Percentiles rank a stretch among this genome's conserved stretches.
Evolutionary conservation across 805 yeast genomes (phyloP).

Genomic region (Diddensiella santjacobensis): DNA sequence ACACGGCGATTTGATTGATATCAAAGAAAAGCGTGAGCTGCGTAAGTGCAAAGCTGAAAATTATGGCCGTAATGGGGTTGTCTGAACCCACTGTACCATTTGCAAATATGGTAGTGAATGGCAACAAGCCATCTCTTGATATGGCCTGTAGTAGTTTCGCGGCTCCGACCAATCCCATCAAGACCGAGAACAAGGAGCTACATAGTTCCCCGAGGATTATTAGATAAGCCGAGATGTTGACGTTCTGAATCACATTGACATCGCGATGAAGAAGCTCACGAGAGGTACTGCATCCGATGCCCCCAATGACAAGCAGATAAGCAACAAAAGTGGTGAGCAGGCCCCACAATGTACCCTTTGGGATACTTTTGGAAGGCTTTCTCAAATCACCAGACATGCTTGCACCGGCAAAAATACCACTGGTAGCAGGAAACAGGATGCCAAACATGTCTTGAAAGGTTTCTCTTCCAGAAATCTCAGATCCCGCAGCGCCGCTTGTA

Average conservation of each 20-base stretch:
- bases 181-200: constrained; percentile 85
- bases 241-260: constrained; percentile 80
- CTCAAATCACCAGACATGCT: constrained; percentile 94
- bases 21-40: constrained; percentile 86
- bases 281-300: constrained; percentile 78
- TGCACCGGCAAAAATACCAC: constrained; percentile 98
- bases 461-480: constrained; percentile 57
- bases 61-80: constrained; percentile 57
- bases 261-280: constrained; percentile 72
- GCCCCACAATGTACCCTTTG: constrained; percentile 90
- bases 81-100: constrained; percentile 46
- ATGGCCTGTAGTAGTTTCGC: constrained; percentile 89
- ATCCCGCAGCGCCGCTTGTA: constrained; percentile 91
- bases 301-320: constrained; percentile 74
- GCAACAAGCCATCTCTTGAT: constrained; percentile 83
- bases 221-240: constrained; percentile 62
- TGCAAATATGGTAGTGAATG: constrained; percentile 65
- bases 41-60: constrained; percentile 75
- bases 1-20: constrained; percentile 88
- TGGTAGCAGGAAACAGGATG: constrained; percentile 95
- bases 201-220: constrained; percentile 87
- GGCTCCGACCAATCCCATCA: constrained; percentile 95
- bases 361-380: constrained; percentile 84
- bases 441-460: constrained; percentile 86
- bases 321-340: constrained; percentile 69